These are phyloP conservation scores for Aspergillus sp. DNA, from an alignment of 2,329 filamentous ascomycete genomes.

Conservation along the genomic window DNA sequence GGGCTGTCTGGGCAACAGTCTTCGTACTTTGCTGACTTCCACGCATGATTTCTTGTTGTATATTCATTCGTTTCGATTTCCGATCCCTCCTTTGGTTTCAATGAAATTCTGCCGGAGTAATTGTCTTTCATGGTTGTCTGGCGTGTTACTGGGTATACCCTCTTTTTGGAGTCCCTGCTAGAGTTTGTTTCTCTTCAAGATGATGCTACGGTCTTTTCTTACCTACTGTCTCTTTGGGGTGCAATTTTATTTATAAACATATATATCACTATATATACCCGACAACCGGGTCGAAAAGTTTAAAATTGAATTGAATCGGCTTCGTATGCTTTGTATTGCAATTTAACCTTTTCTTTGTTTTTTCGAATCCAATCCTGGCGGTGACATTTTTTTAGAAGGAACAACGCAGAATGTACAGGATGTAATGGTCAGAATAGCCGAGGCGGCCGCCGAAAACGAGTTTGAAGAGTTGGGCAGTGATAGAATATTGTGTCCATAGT, in stretches of 20 bases:
- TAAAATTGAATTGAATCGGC: background rate
- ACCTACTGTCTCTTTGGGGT: background rate
- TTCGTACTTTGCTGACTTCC: conserved; percentile 11
- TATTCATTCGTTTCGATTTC: background rate
- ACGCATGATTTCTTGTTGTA: conserved; percentile 3
- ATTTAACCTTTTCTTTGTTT: too few species aligned
- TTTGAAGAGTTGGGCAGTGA: background rate
- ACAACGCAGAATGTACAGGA: background rate
- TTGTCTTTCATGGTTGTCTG: conserved; percentile 2
- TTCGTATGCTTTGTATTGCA: background rate
- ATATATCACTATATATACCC: too few species aligned
- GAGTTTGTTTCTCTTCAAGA: conserved; percentile 6
- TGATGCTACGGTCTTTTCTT: background rate
- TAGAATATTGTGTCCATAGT: background rate
- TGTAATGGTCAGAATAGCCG: background rate
- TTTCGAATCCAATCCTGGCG: background rate
- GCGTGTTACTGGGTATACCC: conserved; percentile 13
- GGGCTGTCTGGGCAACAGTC: conserved; percentile 21
- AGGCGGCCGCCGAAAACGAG: background rate
- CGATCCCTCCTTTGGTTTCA: background rate
- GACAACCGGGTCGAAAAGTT: background rate
- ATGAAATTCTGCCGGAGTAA: background rate
- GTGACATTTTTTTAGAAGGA: background rate
- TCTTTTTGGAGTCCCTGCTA: conserved; percentile 3
- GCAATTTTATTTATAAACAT: background rate